Evolutionary conservation across 768 basidiomycete genomes (phyloP).

Genomic region (Termitomyces sp.): DNA sequence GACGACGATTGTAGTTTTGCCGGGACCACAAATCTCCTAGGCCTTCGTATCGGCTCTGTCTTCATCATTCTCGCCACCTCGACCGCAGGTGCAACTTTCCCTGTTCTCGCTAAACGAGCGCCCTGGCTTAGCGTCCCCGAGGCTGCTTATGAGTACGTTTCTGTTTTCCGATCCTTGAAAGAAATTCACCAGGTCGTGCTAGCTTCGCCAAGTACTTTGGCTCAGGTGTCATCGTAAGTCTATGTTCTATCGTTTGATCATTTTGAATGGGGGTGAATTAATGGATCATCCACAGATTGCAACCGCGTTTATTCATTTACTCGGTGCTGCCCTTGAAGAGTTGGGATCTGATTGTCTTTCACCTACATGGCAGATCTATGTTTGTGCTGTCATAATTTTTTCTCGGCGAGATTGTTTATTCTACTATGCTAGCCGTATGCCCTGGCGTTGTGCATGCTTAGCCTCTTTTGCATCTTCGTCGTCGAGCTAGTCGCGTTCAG

Average conservation of each 20-base stretch:
- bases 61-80: constrained; percentile 70
- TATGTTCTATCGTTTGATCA: neutral
- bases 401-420: neutral
- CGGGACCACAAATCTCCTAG: constrained; percentile 39
- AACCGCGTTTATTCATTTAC: constrained; percentile 83
- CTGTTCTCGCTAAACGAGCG: constrained; percentile 53
- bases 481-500: constrained; percentile 85
- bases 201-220: constrained; percentile 91
- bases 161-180: neutral
- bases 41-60: constrained; percentile 63
- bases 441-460: constrained; percentile 72
- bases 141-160: constrained; percentile 60
- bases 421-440: constrained; percentile 59
- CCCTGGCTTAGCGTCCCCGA: constrained; percentile 52
- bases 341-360: constrained; percentile 67
- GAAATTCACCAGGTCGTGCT: neutral
- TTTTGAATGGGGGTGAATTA: too few relatives aligned
- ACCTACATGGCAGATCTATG: constrained; percentile 69
- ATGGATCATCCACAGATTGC: constrained; percentile 52
- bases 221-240: constrained; percentile 76
- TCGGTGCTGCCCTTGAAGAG: constrained; percentile 69
- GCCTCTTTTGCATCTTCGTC: constrained; percentile 81
- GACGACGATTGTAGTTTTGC: constrained; percentile 41
- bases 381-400: constrained; percentile 28
- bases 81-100: constrained; percentile 60